These are phyloP conservation scores for Blastobotrys niveus DNA, from an alignment of 1,139 yeast genomes.

Conservation along the genomic window DNA sequence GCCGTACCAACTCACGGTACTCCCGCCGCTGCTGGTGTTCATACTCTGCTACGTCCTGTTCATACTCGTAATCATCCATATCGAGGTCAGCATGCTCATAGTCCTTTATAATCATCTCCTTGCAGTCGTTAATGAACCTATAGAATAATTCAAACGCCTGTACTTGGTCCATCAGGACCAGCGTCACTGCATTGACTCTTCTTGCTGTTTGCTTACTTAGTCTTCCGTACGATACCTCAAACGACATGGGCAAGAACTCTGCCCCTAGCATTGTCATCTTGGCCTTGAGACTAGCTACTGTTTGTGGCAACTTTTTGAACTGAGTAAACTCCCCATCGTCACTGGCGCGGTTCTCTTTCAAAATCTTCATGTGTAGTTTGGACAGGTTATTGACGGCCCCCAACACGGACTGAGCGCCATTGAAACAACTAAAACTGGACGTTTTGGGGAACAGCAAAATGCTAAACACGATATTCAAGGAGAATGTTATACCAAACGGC, in stretches of 20 bases:
- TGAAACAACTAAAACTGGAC: constrained; percentile 24
- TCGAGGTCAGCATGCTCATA: not conserved
- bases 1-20: constrained; percentile 6
- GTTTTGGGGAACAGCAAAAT: constrained; percentile 28
- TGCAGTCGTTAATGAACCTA: constrained; percentile 6
- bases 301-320: constrained; percentile 6
- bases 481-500: constrained; percentile 28
- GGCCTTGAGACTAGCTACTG: constrained; percentile 2
- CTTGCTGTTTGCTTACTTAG: constrained; percentile 3
- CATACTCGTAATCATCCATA: not conserved
- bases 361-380: constrained; percentile 17
- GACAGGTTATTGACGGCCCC: constrained; percentile 15
- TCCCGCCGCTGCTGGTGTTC: constrained; percentile 10
- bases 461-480: constrained; percentile 21
- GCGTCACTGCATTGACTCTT: not conserved
- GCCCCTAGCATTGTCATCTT: constrained; percentile 1
- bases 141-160: constrained; percentile 11
- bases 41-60: constrained; percentile 7
- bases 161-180: constrained; percentile 1
- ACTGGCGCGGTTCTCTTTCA: constrained; percentile 20
- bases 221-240: constrained; percentile 10
- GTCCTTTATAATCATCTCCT: not conserved
- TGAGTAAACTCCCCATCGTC: constrained; percentile 14
- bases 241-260: constrained; percentile 3
- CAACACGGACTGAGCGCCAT: constrained; percentile 17